phyloP scores from a whole-genome alignment of 2,329 filamentous ascomycete species.

The Pyrenophora tritici-repentis region DNA sequence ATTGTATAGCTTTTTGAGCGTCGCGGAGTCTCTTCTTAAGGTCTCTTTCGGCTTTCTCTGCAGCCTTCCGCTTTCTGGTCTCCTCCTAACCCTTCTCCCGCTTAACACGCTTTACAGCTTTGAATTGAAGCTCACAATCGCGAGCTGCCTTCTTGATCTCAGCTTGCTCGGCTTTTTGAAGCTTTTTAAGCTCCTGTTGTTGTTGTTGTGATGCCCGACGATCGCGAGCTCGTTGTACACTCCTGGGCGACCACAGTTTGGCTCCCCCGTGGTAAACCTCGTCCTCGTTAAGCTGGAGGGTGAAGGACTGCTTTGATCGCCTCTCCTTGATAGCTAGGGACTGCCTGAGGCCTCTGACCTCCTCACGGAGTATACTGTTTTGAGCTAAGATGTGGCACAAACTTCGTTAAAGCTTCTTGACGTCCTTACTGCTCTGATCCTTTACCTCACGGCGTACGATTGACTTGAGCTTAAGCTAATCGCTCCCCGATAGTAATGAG shows the following conservation, averaged over 20 bases:
- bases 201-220: neutral
- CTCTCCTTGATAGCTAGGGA: neutral
- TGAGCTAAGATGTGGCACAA: neutral
- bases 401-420: too few relatives aligned
- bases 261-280: neutral
- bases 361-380: neutral
- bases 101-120: too few relatives aligned
- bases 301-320: neutral
- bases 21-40: too few relatives aligned
- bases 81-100: too few relatives aligned
- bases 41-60: too few relatives aligned
- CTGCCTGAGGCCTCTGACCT: neutral
- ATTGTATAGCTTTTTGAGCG: too few relatives aligned
- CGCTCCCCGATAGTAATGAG: neutral
- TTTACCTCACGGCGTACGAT: neutral
- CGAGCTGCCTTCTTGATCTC: too few relatives aligned
- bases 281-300: neutral
- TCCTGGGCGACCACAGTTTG: neutral
- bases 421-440: neutral
- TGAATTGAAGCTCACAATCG: too few relatives aligned
- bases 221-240: neutral
- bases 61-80: too few relatives aligned
- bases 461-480: conserved; percentile 1
- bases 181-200: too few relatives aligned
- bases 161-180: neutral